Evolutionary conservation across 805 yeast genomes (phyloP), one percentile per base, ranked within the genome.

Genomic region (Candida endomychidarum): DNA sequence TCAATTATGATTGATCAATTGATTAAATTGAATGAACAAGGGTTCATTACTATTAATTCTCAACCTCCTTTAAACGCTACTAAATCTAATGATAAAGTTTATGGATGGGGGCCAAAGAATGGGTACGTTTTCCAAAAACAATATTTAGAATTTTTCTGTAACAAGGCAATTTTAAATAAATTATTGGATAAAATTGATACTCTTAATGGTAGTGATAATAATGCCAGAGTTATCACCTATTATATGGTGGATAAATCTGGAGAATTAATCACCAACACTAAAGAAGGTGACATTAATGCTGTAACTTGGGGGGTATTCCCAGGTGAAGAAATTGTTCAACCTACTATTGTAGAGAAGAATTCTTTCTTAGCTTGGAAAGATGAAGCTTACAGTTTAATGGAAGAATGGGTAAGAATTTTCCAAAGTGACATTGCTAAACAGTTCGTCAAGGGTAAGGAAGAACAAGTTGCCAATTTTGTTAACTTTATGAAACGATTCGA

Each of bases 291-390:
- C 46, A 89, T 95, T 48, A 90, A 87, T 57, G 96, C 98, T 7
- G 97, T 91, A 41, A 91, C 98, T 14, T 91, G 98, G 98, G 98
- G 98, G 48, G 88, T 90, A 40, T 89, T 87, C 79, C 97, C 98
- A 19, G 96, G 96, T 26, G 84, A 83, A 56, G 97, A 91, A 65
- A 85, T 91, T 39, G 74, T 87, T 48, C 98, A 91, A 67, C 97
- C 98, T 38, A 91, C 98, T 0, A 88, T 91, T 58, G 97, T 91
- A 15, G 98, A 91, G 60, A 83, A 81, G 55, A 80, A 82, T 26
- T 87, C 96, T 2, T 91, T 91, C 63, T 68, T 90, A 52, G 98
- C 98, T 10, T 91, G 98, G 98, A 90, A 88, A 60, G 96, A 91
- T 60, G 98, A 91, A 63, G 91, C 91, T 27, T 91, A 75, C 72